These are phyloP conservation scores for Sordariomycetes sp. DNA, from an alignment of 2,329 filamentous ascomycete genomes.

Conservation along the genomic window DNA sequence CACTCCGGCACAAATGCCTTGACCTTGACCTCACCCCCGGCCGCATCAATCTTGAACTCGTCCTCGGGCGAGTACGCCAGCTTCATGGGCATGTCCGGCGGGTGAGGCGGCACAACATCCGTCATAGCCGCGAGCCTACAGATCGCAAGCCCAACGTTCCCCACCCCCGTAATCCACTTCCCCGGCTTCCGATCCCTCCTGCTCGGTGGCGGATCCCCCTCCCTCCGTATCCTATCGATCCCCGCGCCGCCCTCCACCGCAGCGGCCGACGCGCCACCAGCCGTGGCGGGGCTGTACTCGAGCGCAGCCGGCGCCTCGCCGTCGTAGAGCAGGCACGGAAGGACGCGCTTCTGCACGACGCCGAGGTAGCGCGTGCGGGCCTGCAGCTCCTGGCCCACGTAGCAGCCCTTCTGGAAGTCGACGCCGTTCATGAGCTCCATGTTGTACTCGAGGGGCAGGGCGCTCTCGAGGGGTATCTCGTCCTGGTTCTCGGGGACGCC, in stretches of 20 bases:
- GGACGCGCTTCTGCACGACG: constrained; percentile 78
- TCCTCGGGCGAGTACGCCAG: constrained; percentile 46
- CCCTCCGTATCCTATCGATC: constrained; percentile 37
- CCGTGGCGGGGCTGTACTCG: constrained; percentile 27
- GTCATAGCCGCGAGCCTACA: constrained; percentile 90
- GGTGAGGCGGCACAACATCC: constrained; percentile 56
- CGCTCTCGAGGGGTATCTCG: constrained; percentile 59
- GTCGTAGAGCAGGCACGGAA: constrained; percentile 66
- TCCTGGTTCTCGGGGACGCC: constrained; percentile 76
- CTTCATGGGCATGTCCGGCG: constrained; percentile 28
- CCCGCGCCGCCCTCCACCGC: constrained; percentile 29
- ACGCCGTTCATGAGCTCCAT: constrained; percentile 76
- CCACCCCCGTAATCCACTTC: constrained; percentile 66
- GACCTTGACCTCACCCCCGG: constrained; percentile 32
- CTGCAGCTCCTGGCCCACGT: constrained; percentile 91
- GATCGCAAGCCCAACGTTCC: constrained; percentile 76
- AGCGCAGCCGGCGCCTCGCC: constrained; percentile 26
- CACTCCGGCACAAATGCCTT: constrained; percentile 80
- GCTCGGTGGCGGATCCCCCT: constrained; percentile 60
- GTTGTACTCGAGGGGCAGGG: constrained; percentile 80
- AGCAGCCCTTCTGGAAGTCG: constrained; percentile 93
- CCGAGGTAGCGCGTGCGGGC: constrained; percentile 92
- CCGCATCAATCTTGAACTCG: constrained; percentile 45
- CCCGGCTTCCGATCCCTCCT: constrained; percentile 65
- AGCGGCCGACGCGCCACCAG: constrained; percentile 14